Percentiles rank a stretch among this genome's conserved stretches.
These are phyloP conservation scores for Seminavis robusta DNA, from an alignment of 108 stramenopile genomes.

Conservation along the genomic window DNA sequence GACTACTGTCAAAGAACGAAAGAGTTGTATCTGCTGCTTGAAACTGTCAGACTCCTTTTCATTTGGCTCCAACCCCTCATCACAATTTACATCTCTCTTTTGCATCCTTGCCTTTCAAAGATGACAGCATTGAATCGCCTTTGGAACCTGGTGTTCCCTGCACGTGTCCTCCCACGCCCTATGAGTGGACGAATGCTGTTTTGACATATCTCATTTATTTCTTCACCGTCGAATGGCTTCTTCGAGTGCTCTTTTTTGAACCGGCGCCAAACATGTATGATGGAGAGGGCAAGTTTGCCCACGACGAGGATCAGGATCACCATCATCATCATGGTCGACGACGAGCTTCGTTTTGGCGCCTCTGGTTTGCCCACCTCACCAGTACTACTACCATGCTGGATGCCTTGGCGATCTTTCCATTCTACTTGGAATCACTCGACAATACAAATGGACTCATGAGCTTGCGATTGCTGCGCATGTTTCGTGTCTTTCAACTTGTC, in stretches of 20 bases:
- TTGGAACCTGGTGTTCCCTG: constrained; percentile 25
- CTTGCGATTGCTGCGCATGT: constrained; percentile 51
- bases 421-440: constrained; percentile 40
- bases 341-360: neutral
- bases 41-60: too few relatives aligned
- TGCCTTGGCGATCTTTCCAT: constrained; percentile 57
- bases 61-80: too few relatives aligned
- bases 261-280: constrained; percentile 7
- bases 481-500: constrained; percentile 65
- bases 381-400: constrained; percentile 40
- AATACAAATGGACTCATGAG: constrained; percentile 36
- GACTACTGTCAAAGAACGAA: too few relatives aligned
- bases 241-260: constrained; percentile 41
- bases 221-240: constrained; percentile 60
- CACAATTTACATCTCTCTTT: too few relatives aligned
- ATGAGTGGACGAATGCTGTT: constrained; percentile 7
- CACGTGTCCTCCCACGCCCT: constrained; percentile 54
- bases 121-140: too few relatives aligned
- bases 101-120: too few relatives aligned
- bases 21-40: too few relatives aligned
- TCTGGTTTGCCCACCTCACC: constrained; percentile 31
- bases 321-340: neutral
- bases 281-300: neutral
- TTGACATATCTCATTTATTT: constrained; percentile 39
- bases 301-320: neutral